Conservation (phyloP, 331 rosid species). For the Pyrus hybrid region DNA sequence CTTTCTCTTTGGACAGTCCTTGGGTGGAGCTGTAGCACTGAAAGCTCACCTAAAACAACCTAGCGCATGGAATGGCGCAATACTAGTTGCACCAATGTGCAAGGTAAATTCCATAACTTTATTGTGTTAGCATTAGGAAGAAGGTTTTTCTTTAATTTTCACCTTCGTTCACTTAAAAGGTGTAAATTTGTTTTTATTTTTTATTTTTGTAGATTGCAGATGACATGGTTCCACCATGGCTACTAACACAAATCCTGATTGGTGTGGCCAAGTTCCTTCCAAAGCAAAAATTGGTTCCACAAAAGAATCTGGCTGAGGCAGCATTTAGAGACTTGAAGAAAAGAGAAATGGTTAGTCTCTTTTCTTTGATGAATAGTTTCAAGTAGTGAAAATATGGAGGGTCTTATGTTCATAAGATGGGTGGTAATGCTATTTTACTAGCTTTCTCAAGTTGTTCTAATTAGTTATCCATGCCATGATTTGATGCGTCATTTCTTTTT, state of each 20-base stretch:
- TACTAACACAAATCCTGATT: slow-evolving; percentile 44
- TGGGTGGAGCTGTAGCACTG: slow-evolving; percentile 95
- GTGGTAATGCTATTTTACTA: not conserved
- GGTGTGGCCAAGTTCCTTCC: slow-evolving; percentile 70
- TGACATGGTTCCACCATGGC: slow-evolving; percentile 73
- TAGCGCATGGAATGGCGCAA: slow-evolving; percentile 76
- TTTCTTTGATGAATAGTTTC: not conserved
- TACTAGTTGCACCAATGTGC: slow-evolving; percentile 98
- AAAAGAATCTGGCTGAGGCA: slow-evolving; percentile 70
- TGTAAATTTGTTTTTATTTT: not conserved
- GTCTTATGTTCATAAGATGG: not conserved
- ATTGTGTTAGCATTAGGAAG: slow-evolving; percentile 7
- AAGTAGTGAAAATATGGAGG: not conserved
- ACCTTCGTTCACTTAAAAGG: slow-evolving; percentile 16
- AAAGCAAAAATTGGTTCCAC: slow-evolving; percentile 75
- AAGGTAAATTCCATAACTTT: slow-evolving; percentile 47
- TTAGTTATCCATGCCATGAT: no score
- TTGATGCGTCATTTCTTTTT: no score
- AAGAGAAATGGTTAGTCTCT: slow-evolving; percentile 50
- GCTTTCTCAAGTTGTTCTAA: no score
- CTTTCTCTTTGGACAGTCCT: slow-evolving; percentile 81
- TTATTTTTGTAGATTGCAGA: slow-evolving; percentile 65
- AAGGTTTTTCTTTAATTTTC: not conserved
- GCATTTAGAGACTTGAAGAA: slow-evolving; percentile 71
- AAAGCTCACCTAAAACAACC: slow-evolving; percentile 80